phyloP scores from a whole-genome alignment of 306 rosid genomes.

The Glycine tomentella region DNA sequence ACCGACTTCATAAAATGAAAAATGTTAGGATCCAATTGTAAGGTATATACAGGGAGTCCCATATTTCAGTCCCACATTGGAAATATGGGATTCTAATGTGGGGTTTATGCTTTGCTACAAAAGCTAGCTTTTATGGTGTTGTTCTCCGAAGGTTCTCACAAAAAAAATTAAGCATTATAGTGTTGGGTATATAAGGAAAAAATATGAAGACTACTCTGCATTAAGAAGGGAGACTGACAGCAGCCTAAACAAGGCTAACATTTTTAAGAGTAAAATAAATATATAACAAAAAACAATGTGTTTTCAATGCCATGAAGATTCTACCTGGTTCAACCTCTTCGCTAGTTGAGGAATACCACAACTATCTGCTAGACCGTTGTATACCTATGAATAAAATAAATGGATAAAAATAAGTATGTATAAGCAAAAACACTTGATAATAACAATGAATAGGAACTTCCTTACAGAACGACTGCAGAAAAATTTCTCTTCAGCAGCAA shows the following conservation, averaged over 20 bases:
- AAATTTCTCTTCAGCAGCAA: constrained; percentile 87
- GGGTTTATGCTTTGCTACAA: too few species aligned
- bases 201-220: too few species aligned
- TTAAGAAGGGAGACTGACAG: too few species aligned
- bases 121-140: too few species aligned
- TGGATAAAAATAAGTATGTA: not conserved
- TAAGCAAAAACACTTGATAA: constrained; percentile 19
- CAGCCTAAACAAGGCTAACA: too few species aligned
- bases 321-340: constrained; percentile 93
- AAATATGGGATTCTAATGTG: too few species aligned
- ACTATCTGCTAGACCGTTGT: constrained; percentile 84
- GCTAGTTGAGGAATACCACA: constrained; percentile 97
- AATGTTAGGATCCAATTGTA: too few species aligned
- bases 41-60: too few species aligned
- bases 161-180: not conserved
- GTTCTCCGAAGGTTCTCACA: too few species aligned
- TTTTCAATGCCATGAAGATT: constrained; percentile 10
- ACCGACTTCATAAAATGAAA: not conserved
- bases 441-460: constrained; percentile 27
- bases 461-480: constrained; percentile 95
- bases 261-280: too few species aligned
- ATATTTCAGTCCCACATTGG: too few species aligned
- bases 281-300: not conserved
- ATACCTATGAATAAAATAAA: constrained; percentile 60
- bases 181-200: too few species aligned